Evolutionary conservation across 495 filamentous ascomycete genomes (phyloP).

Genomic region (Neurospora discreta): DNA sequence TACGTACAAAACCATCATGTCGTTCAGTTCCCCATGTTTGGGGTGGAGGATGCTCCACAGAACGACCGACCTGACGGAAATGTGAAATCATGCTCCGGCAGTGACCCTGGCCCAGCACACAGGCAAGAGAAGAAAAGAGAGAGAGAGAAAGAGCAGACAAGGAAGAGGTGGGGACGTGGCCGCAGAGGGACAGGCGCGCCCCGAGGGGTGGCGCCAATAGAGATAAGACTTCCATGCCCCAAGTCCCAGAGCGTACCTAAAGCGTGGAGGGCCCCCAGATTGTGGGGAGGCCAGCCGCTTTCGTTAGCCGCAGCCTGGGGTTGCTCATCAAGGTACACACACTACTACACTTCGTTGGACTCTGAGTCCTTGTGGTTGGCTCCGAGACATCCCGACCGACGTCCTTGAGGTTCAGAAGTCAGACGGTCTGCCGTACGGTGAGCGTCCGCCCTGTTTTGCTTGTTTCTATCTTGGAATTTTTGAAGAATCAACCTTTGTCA

Average conservation of each 20-base stretch:
- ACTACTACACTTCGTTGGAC: neutral
- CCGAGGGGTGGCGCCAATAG: slow-evolving; percentile 16
- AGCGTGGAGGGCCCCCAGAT: slow-evolving; percentile 8
- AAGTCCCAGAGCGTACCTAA: slow-evolving; percentile 5
- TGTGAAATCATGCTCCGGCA: neutral
- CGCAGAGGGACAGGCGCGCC: slow-evolving; percentile 8
- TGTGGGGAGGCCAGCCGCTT: slow-evolving; percentile 6
- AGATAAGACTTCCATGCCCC: slow-evolving; percentile 12
- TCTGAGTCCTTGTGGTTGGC: neutral
- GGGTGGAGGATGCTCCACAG: neutral
- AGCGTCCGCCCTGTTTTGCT: neutral
- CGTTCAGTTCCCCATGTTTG: slow-evolving; percentile 1
- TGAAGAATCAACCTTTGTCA: neutral
- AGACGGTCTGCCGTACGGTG: neutral
- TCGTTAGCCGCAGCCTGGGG: neutral
- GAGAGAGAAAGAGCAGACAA: neutral
- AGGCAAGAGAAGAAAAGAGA: neutral
- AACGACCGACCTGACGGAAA: neutral
- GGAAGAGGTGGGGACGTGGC: slow-evolving; percentile 7
- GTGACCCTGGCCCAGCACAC: neutral
- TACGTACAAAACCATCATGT: neutral
- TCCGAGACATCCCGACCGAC: neutral
- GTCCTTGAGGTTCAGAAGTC: neutral
- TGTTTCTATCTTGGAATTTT: neutral
- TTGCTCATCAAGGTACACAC: neutral